phyloP scores from a whole-genome alignment of 1,284 basidiomycete species.

The Ganoderma lingzhi region DNA sequence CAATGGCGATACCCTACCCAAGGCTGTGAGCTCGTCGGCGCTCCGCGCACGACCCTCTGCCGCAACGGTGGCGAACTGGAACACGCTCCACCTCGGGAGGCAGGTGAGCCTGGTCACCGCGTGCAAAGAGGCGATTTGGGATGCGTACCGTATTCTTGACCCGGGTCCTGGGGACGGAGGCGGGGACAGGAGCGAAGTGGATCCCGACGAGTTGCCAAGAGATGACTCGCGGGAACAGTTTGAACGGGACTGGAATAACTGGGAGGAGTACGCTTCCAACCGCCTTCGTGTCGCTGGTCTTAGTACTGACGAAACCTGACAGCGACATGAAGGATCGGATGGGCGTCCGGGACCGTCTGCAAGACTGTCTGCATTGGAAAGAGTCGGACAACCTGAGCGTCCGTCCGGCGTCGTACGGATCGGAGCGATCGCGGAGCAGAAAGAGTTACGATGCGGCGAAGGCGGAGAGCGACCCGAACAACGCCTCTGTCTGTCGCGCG shows the following conservation, averaged over 20 bases:
- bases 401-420: constrained; percentile 54
- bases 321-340: constrained; percentile 83
- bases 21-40: constrained; percentile 13
- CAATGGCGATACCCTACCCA: constrained; percentile 18
- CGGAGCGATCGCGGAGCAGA: constrained; percentile 42
- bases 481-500: constrained; percentile 51
- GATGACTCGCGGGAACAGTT: constrained; percentile 64
- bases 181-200: constrained; percentile 12
- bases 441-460: constrained; percentile 21
- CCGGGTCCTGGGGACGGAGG: constrained; percentile 37
- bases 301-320: constrained; percentile 8
- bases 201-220: constrained; percentile 28
- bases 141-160: constrained; percentile 60
- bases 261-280: constrained; percentile 63
- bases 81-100: constrained; percentile 69
- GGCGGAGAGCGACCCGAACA: constrained; percentile 26
- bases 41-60: constrained; percentile 25
- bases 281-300: neutral
- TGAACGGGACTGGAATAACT: constrained; percentile 70
- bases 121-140: constrained; percentile 76
- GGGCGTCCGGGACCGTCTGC: constrained; percentile 59
- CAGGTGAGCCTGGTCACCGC: constrained; percentile 60
- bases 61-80: constrained; percentile 48
- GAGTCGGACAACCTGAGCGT: constrained; percentile 52
- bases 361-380: constrained; percentile 58